phyloP scores from a whole-genome alignment of 106 monocot genomes.

The Allium cepa region DNA sequence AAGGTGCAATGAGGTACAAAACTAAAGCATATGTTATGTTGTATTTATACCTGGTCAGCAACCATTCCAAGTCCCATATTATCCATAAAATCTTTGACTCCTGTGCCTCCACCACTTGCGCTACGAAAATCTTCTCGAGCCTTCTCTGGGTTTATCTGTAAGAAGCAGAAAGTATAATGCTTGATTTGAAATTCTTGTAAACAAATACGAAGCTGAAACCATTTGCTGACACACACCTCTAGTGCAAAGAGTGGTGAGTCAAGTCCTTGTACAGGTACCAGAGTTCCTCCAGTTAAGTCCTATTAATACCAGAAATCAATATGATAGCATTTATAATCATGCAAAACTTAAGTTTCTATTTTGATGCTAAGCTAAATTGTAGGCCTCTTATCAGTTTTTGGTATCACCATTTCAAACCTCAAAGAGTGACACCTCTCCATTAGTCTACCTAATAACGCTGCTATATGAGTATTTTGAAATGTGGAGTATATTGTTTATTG shows the following conservation, averaged over 20 bases:
- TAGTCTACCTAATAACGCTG: no score
- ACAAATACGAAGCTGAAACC: background rate
- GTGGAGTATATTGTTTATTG: no score
- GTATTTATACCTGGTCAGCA: conserved; percentile 74
- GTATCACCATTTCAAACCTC: no score
- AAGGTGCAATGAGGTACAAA: no score
- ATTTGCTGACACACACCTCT: conserved; percentile 38
- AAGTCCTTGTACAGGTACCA: conserved; percentile 85
- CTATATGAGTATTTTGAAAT: no score
- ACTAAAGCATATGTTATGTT: background rate
- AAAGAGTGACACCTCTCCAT: no score
- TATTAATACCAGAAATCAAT: conserved; percentile 8
- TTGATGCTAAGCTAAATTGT: no score
- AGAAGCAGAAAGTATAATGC: background rate
- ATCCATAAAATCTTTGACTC: conserved; percentile 98
- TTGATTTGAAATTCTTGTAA: background rate
- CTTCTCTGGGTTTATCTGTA: conserved; percentile 96
- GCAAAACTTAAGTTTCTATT: no score
- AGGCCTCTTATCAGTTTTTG: no score
- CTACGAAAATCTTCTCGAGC: conserved; percentile 86
- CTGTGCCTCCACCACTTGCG: conserved; percentile 72
- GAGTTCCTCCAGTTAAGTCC: conserved; percentile 88
- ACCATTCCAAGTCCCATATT: conserved; percentile 97
- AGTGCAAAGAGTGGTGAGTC: conserved; percentile 88
- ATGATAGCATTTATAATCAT: background rate